Evolutionary conservation across 208 protist species (phyloP), one percentile per base, ranked within the genome.

Genomic region (Porcisia hertigi): DNA sequence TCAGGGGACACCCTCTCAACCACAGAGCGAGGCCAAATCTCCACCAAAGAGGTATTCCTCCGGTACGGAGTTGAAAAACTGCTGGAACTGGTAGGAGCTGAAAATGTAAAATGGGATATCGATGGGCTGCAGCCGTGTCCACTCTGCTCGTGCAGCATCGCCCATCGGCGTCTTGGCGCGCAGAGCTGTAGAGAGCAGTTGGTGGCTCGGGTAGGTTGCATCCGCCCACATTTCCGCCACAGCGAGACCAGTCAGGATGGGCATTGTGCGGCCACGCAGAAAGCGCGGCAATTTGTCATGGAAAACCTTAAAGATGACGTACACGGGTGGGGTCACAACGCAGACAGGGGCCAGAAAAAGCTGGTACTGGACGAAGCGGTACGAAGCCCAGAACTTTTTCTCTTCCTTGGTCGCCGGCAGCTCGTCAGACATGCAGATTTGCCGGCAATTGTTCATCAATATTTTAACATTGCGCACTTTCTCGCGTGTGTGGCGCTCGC

Each of bases 321-420:
- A 98, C 34, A 95, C n/a, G 8, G 92, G 91, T 41, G 94, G 92
- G 30, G 88, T 84, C 9, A 92, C 86, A n/a, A 94, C 83, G 69
- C 81, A 89, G 23, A 83, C 82, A 12, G 94, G 94, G 3, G 87
- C 85, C n/a, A 98, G 70, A 53, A 93, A 89, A 73, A 97, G 85
- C 66, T 96, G 89, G 72, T 96, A 96, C 83, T 96, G 95, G 82
- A 98, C 90, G 70, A 98, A 96, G 16, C 91, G 89, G 76, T 96
- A 98, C 11, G 89, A 85, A 2, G 82, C 83, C 93, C 94, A 98
- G 72, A 98, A 96, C 53, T 91, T 89, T 72, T 86, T 86, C 81
- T 98, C 94, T 53, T 96, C 91, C 69, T 80, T 83, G 3, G 94
- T 98, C 14, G 86, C 76, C 0, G 94, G 94, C 25, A 98, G 84